These are phyloP conservation scores for Colletotrichum simmondsii DNA, from an alignment of 2,329 filamentous ascomycete species.

Conservation along the genomic window DNA sequence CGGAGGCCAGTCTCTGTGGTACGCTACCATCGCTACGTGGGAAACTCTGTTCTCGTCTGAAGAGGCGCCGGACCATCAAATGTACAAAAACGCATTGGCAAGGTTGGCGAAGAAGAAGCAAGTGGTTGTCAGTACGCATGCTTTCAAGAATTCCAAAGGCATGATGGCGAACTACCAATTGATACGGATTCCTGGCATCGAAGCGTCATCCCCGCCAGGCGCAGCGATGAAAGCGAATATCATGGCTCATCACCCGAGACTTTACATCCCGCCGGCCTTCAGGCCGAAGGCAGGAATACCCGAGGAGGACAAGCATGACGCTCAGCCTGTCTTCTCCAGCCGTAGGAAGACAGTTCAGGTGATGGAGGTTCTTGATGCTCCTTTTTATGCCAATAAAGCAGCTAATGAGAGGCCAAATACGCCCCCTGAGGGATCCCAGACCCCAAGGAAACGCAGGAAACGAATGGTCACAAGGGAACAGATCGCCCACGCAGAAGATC, in stretches of 20 bases:
- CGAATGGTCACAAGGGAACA: slow-evolving; percentile 29
- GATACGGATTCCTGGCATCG: slow-evolving; percentile 52
- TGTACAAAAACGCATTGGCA: slow-evolving; percentile 51
- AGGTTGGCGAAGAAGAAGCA: slow-evolving; percentile 48
- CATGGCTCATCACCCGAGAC: slow-evolving; percentile 52
- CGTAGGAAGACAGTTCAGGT: slow-evolving; percentile 48
- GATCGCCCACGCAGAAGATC: slow-evolving; percentile 22
- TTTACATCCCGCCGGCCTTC: slow-evolving; percentile 54
- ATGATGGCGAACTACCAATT: slow-evolving; percentile 57
- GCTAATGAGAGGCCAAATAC: slow-evolving; percentile 22
- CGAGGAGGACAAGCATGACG: slow-evolving; percentile 35
- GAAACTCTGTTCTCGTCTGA: slow-evolving; percentile 50
- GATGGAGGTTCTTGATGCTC: slow-evolving; percentile 61
- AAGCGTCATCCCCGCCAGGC: slow-evolving; percentile 54
- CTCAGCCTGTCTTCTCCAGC: slow-evolving; percentile 35
- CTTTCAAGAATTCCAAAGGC: slow-evolving; percentile 53
- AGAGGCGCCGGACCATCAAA: slow-evolving; percentile 52
- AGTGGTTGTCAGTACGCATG: slow-evolving; percentile 55
- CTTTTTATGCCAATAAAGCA: slow-evolving; percentile 54
- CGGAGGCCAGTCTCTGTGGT: slow-evolving; percentile 60
- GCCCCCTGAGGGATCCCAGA: slow-evolving; percentile 12
- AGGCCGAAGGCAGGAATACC: slow-evolving; percentile 38
- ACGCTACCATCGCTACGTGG: slow-evolving; percentile 59
- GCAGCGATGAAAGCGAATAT: slow-evolving; percentile 57
- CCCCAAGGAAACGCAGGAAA: slow-evolving; percentile 25